phyloP scores from a whole-genome alignment of 805 yeast genomes.

The Wickerhamomyces strasburgensis region DNA sequence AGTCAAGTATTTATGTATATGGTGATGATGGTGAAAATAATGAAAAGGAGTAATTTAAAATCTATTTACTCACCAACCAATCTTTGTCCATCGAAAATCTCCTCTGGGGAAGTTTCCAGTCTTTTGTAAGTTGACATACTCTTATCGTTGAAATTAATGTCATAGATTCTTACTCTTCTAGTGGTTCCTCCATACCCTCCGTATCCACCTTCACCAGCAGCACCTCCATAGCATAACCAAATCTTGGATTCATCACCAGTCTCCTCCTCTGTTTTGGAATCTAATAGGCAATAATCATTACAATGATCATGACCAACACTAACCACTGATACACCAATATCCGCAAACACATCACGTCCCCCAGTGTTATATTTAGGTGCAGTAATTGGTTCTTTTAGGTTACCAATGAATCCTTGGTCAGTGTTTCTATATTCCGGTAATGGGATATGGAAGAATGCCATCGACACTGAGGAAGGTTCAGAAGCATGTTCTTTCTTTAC shows the following conservation, averaged over 20 bases:
- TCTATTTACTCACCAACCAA: too few species aligned
- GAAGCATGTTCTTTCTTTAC: conserved; percentile 35
- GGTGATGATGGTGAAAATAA: too few species aligned
- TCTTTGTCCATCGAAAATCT: conserved; percentile 37
- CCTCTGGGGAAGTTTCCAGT: conserved; percentile 49
- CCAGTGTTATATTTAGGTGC: conserved; percentile 73
- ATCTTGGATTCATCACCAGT: conserved; percentile 29
- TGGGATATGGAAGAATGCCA: conserved; percentile 96
- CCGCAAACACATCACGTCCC: conserved; percentile 51
- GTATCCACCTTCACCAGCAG: conserved; percentile 91
- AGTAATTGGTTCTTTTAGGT: conserved; percentile 64
- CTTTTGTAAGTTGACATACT: conserved; percentile 65
- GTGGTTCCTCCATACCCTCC: conserved; percentile 87
- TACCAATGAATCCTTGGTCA: conserved; percentile 50
- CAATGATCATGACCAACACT: conserved; percentile 95
- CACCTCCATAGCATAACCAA: conserved; percentile 96
- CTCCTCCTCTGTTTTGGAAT: conserved; percentile 30
- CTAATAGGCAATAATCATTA: conserved; percentile 80
- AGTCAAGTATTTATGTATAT: too few species aligned
- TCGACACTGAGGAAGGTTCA: conserved; percentile 56
- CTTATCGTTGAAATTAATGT: conserved; percentile 47
- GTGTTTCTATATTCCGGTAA: conserved; percentile 71
- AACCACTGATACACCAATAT: conserved; percentile 68
- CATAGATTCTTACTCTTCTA: conserved; percentile 73
- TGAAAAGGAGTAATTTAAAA: too few species aligned